Percentiles rank a stretch among this genome's conserved stretches.
These are phyloP conservation scores for Talaromyces rugulosus DNA, from an alignment of 2,329 filamentous ascomycete species.

Conservation along the genomic window DNA sequence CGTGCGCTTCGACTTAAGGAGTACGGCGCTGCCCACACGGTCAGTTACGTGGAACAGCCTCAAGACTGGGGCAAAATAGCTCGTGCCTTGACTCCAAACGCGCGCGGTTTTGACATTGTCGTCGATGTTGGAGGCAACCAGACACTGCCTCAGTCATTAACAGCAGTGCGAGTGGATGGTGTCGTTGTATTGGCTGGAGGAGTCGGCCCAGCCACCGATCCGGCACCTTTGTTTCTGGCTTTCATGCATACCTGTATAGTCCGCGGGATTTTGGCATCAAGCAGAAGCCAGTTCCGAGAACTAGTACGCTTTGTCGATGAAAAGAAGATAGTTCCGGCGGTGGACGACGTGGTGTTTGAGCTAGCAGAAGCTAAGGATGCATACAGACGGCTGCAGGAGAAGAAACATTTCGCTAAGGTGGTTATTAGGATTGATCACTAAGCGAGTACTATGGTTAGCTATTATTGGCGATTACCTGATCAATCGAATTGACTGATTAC, in stretches of 20 bases:
- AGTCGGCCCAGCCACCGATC: background rate
- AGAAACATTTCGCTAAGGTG: constrained; percentile 35
- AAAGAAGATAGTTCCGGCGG: constrained; percentile 20
- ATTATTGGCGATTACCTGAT: background rate
- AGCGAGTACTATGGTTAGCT: background rate
- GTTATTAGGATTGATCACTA: constrained; percentile 18
- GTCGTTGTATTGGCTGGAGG: constrained; percentile 35
- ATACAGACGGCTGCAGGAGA: constrained; percentile 19
- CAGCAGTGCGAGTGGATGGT: constrained; percentile 35
- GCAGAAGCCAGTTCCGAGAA: constrained; percentile 34
- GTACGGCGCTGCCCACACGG: constrained; percentile 37
- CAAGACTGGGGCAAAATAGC: constrained; percentile 39
- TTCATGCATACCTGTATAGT: constrained; percentile 27
- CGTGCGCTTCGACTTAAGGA: constrained; percentile 51
- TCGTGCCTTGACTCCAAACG: constrained; percentile 31
- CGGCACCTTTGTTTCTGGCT: background rate
- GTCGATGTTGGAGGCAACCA: constrained; percentile 39
- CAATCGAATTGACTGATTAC: background rate
- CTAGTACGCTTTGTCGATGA: constrained; percentile 25
- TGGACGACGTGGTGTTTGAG: constrained; percentile 30
- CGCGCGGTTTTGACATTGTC: constrained; percentile 37
- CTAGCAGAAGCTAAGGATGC: constrained; percentile 27
- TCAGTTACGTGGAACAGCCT: constrained; percentile 43
- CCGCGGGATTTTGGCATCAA: constrained; percentile 33
- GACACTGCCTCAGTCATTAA: constrained; percentile 40